Base-by-base conservation (phyloP, 805 yeast genomes). In the Candida schatavii region DNA sequence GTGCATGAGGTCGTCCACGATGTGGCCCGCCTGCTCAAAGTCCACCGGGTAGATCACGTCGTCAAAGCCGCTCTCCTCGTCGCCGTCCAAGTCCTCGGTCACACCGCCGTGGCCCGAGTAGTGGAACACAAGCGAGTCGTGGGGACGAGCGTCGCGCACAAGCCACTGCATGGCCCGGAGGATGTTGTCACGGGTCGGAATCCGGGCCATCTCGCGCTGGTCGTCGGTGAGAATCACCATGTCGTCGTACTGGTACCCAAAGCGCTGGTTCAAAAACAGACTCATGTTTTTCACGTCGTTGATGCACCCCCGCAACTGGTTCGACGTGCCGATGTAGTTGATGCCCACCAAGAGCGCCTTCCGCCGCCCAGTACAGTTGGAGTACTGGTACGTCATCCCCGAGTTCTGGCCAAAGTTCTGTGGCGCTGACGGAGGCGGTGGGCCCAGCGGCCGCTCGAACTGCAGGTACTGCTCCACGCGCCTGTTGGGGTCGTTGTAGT, bases 81-180 rank as follows among this genome's bases (percentile, higher is more conserved):
- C 70, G 5, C 71, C 71, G 42, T 64, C 63, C 38, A 49, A 44
- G 47, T 66, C 70, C 36, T 56, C 52, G 5, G 69, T 64, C 11
- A 51, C 50, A 29, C 70, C 71, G 14, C 71, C 71, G 46, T 66
- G 71, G n/a, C 71, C 71, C 5, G 64, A 57, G 40, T 62, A 66
- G 45, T 65, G 70, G 55, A 66, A 65, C 30, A 65, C 64, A 37
- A 66, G 55, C 30, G 71, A 65, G 40, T 64, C 70, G 46, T 64
- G 61, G 5, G 71, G 71, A 27, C 59, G 46, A 13, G 71, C 71
- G 36, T 62, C 68, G 39, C 50, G 54, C 13, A 63, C 67, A 34
- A 66, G 48, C 71, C 71, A 66, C 45, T 61, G 61, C 70, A 66
- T 66, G n/a, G 65, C 71, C 25, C 69, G 48, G 23, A 60, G 40